A percentile compares a stretch with the other conserved stretches of the same genome.
Conservation (phyloP, 305 asterid species). For the Solanum hybrid region DNA sequence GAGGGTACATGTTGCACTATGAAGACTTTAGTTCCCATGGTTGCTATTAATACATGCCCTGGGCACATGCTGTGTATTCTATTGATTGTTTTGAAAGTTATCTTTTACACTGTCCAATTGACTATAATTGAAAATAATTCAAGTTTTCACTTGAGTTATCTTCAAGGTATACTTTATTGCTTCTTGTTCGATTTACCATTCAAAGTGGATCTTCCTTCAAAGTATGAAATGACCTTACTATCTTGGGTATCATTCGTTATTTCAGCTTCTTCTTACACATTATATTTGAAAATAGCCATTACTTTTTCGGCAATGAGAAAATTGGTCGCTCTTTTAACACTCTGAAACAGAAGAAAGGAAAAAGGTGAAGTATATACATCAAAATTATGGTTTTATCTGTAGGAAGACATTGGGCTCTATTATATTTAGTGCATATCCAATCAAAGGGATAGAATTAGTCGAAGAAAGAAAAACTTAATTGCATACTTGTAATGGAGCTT, state of each 20-base stretch:
- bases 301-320: background rate
- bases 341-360: background rate
- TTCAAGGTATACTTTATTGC: background rate
- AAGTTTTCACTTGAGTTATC: background rate
- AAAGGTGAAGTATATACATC: background rate
- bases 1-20: background rate
- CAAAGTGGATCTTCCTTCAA: background rate
- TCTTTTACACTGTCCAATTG: background rate
- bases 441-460: background rate
- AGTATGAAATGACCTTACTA: background rate
- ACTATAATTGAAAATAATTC: background rate
- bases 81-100: background rate
- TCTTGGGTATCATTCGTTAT: background rate
- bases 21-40: background rate
- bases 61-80: background rate
- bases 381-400: background rate
- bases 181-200: background rate
- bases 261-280: background rate
- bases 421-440: background rate
- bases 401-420: background rate
- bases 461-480: background rate
- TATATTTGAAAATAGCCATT: background rate
- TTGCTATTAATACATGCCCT: background rate
- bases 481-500: background rate
- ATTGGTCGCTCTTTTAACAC: background rate